Evolutionary conservation across 1,284 basidiomycete genomes (phyloP).

Genomic region (Cryptococcus sp.): DNA sequence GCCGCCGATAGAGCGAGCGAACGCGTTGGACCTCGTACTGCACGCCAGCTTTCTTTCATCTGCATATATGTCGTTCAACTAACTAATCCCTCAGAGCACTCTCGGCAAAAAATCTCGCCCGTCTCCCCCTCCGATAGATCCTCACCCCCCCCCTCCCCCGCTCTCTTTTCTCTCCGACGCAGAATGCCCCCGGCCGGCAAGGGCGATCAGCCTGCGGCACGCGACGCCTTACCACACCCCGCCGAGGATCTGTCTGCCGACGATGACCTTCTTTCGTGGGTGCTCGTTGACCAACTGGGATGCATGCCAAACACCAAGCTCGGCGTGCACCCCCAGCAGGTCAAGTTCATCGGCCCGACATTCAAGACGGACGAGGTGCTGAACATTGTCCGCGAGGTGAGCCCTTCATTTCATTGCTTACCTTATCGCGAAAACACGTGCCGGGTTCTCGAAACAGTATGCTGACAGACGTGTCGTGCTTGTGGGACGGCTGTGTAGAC

Average conservation of each 20-base stretch:
- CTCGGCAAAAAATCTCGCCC: not conserved
- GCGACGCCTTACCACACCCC: slow-evolving; percentile 27
- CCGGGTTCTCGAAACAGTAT: no score
- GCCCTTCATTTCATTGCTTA: not conserved
- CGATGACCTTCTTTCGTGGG: slow-evolving; percentile 47
- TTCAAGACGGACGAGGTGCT: slow-evolving; percentile 39
- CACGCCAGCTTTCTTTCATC: not conserved
- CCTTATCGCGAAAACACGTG: not conserved
- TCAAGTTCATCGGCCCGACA: slow-evolving; percentile 40
- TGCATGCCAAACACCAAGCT: slow-evolving; percentile 39
- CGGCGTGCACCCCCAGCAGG: slow-evolving; percentile 48
- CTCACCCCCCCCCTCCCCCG: not conserved
- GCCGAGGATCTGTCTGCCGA: slow-evolving; percentile 47
- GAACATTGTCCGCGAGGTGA: slow-evolving; percentile 36
- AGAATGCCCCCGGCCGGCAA: slow-evolving; percentile 4
- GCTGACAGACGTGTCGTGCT: not conserved
- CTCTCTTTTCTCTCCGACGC: slow-evolving; percentile 1
- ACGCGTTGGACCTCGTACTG: no score
- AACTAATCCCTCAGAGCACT: not conserved
- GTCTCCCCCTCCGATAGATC: not conserved
- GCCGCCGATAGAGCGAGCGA: no score
- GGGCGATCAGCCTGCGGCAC: slow-evolving; percentile 1
- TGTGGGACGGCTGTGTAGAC: slow-evolving; percentile 12
- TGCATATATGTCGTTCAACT: not conserved
- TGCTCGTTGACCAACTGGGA: slow-evolving; percentile 48